Conservation (phyloP, 2,329 filamentous ascomycete species). For the Pleomassaria siparia region DNA sequence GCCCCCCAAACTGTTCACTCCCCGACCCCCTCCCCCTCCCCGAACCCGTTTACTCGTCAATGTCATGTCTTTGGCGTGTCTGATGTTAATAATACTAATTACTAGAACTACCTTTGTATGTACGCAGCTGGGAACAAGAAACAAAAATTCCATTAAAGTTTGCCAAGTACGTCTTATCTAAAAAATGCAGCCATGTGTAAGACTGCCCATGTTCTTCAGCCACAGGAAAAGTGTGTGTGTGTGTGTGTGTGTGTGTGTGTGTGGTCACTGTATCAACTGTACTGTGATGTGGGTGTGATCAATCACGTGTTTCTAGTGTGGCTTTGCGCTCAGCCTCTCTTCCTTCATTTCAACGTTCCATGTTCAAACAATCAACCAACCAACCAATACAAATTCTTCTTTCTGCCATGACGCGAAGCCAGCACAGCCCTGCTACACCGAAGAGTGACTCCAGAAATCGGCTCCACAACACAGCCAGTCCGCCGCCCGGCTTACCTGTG, state of each 20-base stretch:
- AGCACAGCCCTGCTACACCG: conserved; percentile 24
- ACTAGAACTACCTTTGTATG: too few relatives aligned
- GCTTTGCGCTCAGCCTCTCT: conserved; percentile 2
- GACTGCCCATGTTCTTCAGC: too few relatives aligned
- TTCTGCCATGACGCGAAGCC: conserved; percentile 29
- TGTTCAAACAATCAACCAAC: not conserved
- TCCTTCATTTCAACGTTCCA: not conserved
- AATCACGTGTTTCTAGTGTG: conserved; percentile 5
- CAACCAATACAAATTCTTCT: conserved; percentile 22
- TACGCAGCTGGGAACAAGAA: too few relatives aligned
- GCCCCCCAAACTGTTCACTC: conserved; percentile 9
- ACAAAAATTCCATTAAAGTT: too few relatives aligned
- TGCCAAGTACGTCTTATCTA: too few relatives aligned
- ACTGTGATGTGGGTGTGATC: not conserved
- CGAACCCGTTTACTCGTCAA: conserved; percentile 5
- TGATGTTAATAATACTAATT: too few relatives aligned
- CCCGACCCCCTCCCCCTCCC: too few relatives aligned
- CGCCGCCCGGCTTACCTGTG: too few relatives aligned
- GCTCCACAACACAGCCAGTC: too few relatives aligned
- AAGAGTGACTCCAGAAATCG: conserved; percentile 6
- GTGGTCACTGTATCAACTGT: not conserved
- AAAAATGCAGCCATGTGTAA: too few relatives aligned
- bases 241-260: not conserved
- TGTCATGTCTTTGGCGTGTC: not conserved
- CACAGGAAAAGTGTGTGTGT: too few relatives aligned